Evolutionary conservation across 345 rosid species (phyloP).

Genomic region (Psidium friedrichsthalianum): DNA sequence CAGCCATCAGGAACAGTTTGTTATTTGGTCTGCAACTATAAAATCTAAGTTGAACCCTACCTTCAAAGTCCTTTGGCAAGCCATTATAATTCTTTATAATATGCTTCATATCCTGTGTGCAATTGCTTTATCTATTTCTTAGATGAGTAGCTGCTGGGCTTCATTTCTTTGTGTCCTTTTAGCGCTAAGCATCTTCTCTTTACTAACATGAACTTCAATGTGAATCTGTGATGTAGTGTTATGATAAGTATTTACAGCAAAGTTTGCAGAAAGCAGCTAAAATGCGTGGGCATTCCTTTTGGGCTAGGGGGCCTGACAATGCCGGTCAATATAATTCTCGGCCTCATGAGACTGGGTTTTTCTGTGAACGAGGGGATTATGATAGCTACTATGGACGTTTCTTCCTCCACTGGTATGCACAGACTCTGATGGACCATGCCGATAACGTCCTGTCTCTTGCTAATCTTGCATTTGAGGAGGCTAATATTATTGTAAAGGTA

Average conservation of each 20-base stretch:
- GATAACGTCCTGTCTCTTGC: conserved; percentile 81
- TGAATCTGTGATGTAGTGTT: conserved; percentile 46
- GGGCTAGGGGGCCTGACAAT: conserved; percentile 90
- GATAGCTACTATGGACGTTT: conserved; percentile 92
- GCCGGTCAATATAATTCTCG: conserved; percentile 81
- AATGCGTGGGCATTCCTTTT: conserved; percentile 64
- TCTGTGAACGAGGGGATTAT: conserved; percentile 86
- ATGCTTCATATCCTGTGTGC: not conserved
- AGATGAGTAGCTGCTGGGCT: not conserved
- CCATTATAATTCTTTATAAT: not conserved
- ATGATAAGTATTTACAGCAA: conserved; percentile 72
- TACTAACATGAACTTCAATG: not conserved
- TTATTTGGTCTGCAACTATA: not conserved
- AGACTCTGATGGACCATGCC: conserved; percentile 56
- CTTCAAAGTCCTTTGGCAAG: not conserved
- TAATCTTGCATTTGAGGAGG: conserved; percentile 73
- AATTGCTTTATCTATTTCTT: not conserved
- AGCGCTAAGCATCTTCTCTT: not conserved
- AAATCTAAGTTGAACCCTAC: not conserved
- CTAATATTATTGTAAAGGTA: conserved; percentile 72
- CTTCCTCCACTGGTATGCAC: conserved; percentile 87
- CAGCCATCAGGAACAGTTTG: not conserved
- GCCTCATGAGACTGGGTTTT: conserved; percentile 91
- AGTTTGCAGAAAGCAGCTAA: conserved; percentile 66
- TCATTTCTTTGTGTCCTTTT: not conserved